Base-by-base conservation (phyloP, 139 green algal species). In the Parachlorella kessleri region DNA sequence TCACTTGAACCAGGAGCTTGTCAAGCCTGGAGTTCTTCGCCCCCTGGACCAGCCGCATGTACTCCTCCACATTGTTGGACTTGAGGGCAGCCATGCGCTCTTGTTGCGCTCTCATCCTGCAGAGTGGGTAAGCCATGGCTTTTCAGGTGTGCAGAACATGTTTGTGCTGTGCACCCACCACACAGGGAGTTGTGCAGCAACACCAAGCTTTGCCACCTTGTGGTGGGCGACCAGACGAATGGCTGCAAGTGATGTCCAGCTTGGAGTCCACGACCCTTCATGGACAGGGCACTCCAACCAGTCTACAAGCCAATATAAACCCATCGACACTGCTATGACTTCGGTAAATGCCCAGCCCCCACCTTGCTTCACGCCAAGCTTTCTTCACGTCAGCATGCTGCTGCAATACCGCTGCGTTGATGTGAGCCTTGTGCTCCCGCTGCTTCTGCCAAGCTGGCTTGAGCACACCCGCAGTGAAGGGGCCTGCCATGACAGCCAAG, bases 61-160 rank as follows among this genome's bases (percentile, higher is more conserved):
- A 98, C 0, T 79, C 87, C 21, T 90, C 78, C 80, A 98, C 81
- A 73, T 98, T 90, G 71, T 94, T 91, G 5, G 76, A 74, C 38
- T 88, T 88, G 10, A 98, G 87, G 4, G 91, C 85, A 35, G 84
- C 75, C 66, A 98, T 78, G 5, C 94, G 87, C 63, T 86, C 72
- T 28, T 36, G 14, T 54, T 82, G 75, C 39, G 70, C 81, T 21
- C 35, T 59, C 38, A 69, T 54, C 33, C 74, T 81, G 76, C 28
- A 73, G 1, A 1, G 32, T 28, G 33, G 66, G 66, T 41, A 72
- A 14, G 10, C n/a, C n/a, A n/a, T n/a, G n/a, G n/a, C n/a, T 10
- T 10, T 10, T 3, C 39, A 54, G 36, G 40, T 38, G 40, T 6
- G 65, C n/a, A 69, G 66, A 21, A 35, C 24, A 30, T 2, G 55